Conservation (phyloP, 495 filamentous ascomycete genomes). For the Annulohypoxylon moriforme region DNA sequence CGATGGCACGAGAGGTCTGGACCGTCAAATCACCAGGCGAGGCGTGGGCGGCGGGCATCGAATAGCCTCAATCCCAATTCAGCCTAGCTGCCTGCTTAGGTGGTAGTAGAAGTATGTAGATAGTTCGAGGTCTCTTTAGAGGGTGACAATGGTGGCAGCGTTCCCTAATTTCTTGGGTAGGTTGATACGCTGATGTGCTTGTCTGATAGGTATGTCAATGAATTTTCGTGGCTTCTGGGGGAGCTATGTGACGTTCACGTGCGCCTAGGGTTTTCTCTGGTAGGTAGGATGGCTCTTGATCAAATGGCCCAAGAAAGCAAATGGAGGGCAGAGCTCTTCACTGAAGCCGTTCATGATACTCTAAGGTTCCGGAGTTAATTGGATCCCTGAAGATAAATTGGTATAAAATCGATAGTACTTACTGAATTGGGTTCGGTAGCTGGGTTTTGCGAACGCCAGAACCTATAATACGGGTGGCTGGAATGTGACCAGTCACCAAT, state of each 20-base stretch:
- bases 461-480: slow-evolving; percentile 26
- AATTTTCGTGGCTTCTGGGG: not conserved
- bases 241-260: slow-evolving; percentile 15
- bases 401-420: slow-evolving; percentile 22
- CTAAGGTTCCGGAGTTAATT: slow-evolving; percentile 13
- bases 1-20: slow-evolving; percentile 20
- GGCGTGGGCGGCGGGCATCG: slow-evolving; percentile 14
- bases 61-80: slow-evolving; percentile 38
- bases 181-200: not conserved
- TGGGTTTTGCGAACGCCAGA: slow-evolving; percentile 9
- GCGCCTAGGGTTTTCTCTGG: slow-evolving; percentile 7
- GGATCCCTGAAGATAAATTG: not conserved
- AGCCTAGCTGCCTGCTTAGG: slow-evolving; percentile 3
- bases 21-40: slow-evolving; percentile 6
- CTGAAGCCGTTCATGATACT: no score
- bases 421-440: slow-evolving; percentile 19
- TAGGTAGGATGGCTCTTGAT: slow-evolving; percentile 17
- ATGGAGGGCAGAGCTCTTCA: not conserved
- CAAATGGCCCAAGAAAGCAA: not conserved
- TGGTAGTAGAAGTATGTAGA: not conserved
- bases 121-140: not conserved
- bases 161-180: not conserved
- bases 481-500: slow-evolving; percentile 42
- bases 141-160: not conserved
- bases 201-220: not conserved